Percentiles rank a stretch among this genome's conserved stretches.
Evolutionary conservation across 2,329 filamentous ascomycete genomes (phyloP).

Genomic region (Septoria linicola): DNA sequence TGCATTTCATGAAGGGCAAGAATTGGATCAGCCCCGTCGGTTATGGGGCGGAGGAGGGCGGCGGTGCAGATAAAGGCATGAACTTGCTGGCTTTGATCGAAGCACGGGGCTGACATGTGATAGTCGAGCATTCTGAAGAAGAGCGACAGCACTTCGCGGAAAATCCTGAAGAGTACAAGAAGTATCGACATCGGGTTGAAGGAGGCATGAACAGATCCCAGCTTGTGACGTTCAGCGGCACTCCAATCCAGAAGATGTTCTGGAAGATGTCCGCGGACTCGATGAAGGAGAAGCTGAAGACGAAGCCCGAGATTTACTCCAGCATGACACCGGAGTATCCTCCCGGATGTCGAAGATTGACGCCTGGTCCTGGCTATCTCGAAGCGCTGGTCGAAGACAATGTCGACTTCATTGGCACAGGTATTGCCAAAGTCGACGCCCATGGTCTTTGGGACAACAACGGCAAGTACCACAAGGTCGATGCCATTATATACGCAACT

Average conservation of each 20-base stretch:
- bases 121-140: slow-evolving; percentile 5
- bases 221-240: background rate
- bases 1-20: slow-evolving; percentile 46
- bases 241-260: background rate
- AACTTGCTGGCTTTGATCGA: too few species aligned
- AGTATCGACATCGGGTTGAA: slow-evolving; percentile 7
- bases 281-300: slow-evolving; percentile 47
- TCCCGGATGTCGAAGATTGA: slow-evolving; percentile 42
- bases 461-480: slow-evolving; percentile 30
- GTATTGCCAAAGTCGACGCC: slow-evolving; percentile 40
- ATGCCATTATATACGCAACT: slow-evolving; percentile 40
- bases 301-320: slow-evolving; percentile 40
- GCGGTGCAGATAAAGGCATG: slow-evolving; percentile 39
- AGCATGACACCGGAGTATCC: slow-evolving; percentile 44
- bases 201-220: slow-evolving; percentile 4
- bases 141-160: slow-evolving; percentile 1
- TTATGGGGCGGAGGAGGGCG: too few species aligned
- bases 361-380: slow-evolving; percentile 53
- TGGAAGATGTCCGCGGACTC: slow-evolving; percentile 43
- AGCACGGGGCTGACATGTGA: background rate
- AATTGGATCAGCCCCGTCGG: background rate
- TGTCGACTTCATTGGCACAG: slow-evolving; percentile 43
- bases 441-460: slow-evolving; percentile 41
- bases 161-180: slow-evolving; percentile 8
- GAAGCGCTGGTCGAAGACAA: slow-evolving; percentile 50